Evolutionary conservation across 345 rosid species (phyloP), one percentile per base, ranked within the genome.

Genomic region (Lenwebbia sp.): DNA sequence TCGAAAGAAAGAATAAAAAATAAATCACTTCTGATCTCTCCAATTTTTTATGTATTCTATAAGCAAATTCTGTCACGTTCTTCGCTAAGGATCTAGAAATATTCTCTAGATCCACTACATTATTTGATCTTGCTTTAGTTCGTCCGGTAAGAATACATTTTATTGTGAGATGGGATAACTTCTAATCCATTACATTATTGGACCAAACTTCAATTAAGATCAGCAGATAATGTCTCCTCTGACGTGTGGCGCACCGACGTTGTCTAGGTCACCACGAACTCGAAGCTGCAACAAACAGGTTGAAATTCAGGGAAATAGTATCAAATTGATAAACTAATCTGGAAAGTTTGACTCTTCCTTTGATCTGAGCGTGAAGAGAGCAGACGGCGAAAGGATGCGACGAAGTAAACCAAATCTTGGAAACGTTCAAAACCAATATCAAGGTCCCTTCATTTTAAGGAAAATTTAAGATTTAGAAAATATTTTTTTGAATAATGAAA

Each of bases 241-340:
- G 54, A 17, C 22, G 22, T 19, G 7, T 17, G 54, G 54, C n/a
- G 54, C 22, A 13, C 2, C 0, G 0, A 0, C 10, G 0, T 8
- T 2, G 2, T 65, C 11, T 65, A 15, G 44, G 44, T 65, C 41
- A 30, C 76, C 21, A 65, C 6, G 1, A 65, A 65, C 0, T 65
- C 4, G 44, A 65, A 65, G 76, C 44, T 17, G 76, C 13, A 33
- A 17, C 40, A 65, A 53, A 30, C 1, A 65, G 1, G 23, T 65
- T 33, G 76, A 65, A 33, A 65, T 30, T 17, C 0, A 30, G 6
- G 25, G 44, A 33, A 17, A 3, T 3, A 30, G 17, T 22, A 14
- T 3, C 10, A 15, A 33, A 23, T 65, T 15, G 76, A 65, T 30
- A 3, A 2, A 2, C 13, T 17, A 19, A 65, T 65, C 13, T 8